phyloP scores from a whole-genome alignment of 345 rosid genomes.

The Nephelium lappaceum region DNA sequence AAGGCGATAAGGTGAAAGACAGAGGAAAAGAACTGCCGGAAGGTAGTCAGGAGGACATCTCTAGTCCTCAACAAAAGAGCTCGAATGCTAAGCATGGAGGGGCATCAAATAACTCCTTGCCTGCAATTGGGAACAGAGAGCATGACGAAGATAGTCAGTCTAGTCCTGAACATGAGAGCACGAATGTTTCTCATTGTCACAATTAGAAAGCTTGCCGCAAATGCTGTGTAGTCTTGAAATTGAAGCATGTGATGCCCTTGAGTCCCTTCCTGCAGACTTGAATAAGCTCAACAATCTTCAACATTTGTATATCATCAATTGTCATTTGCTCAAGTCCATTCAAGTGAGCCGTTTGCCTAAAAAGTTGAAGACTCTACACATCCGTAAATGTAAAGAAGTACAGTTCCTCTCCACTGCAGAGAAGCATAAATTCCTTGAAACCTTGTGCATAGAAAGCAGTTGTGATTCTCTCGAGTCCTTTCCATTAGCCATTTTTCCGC shows the following conservation, averaged over 20 bases:
- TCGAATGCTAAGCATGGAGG: too few relatives aligned
- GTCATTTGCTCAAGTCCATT: constrained; percentile 28
- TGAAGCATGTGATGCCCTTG: constrained; percentile 31
- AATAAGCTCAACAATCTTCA: constrained; percentile 20
- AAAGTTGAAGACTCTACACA: constrained; percentile 29
- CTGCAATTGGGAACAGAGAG: too few relatives aligned
- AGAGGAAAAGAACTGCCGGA: too few relatives aligned
- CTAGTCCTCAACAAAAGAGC: too few relatives aligned
- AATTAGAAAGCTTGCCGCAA: constrained; percentile 32
- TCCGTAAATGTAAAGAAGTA: constrained; percentile 36
- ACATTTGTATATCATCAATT: constrained; percentile 31
- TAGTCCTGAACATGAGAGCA: neutral
- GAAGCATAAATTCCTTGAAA: constrained; percentile 29
- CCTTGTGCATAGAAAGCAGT: constrained; percentile 33
- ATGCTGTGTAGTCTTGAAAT: constrained; percentile 31
- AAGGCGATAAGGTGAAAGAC: too few relatives aligned
- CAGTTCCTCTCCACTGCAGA: constrained; percentile 23
- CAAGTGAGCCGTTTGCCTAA: constrained; percentile 18
- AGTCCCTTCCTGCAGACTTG: constrained; percentile 19
- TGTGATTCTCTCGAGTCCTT: constrained; percentile 30
- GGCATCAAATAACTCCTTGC: too few relatives aligned
- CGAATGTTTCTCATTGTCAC: constrained; percentile 32
- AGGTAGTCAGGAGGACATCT: too few relatives aligned
- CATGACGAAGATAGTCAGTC: neutral
- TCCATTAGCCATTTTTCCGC: constrained; percentile 29